Evolutionary conservation across 148 eudicot genomes (phyloP).

Genomic region (Oxyria digyna): DNA sequence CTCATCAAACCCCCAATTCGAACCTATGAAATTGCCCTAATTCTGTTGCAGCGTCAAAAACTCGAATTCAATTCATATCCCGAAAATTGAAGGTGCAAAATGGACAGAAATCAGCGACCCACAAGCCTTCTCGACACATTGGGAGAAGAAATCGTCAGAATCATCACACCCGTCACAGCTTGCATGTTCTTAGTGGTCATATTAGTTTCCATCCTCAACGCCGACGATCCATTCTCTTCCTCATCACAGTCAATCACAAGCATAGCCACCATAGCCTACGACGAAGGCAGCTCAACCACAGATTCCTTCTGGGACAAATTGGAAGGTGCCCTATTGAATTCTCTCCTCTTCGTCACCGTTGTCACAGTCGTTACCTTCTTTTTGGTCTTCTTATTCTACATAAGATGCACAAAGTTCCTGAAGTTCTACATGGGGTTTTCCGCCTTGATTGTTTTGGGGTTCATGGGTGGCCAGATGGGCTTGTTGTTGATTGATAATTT

Average conservation of each 20-base stretch:
- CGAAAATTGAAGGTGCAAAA: constrained; percentile 11
- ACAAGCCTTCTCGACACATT: constrained; percentile 50
- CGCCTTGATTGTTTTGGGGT: constrained; percentile 63
- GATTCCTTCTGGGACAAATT: constrained; percentile 75
- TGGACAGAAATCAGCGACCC: constrained; percentile 48
- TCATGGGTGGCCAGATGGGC: constrained; percentile 76
- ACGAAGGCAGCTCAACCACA: constrained; percentile 44
- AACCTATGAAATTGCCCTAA: neutral
- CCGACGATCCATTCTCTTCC: constrained; percentile 22
- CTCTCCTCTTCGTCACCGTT: constrained; percentile 68
- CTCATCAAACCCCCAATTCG: neutral
- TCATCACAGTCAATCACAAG: constrained; percentile 37
- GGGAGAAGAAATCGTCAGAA: constrained; percentile 85
- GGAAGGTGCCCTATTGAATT: constrained; percentile 79
- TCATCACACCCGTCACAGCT: constrained; percentile 73
- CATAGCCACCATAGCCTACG: constrained; percentile 64
- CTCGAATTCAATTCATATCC: neutral
- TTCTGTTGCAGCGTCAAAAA: neutral
- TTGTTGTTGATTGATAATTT: constrained; percentile 31
- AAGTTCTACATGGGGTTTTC: constrained; percentile 90
- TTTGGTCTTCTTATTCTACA: constrained; percentile 67
- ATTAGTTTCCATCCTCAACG: constrained; percentile 39
- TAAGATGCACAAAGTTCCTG: constrained; percentile 72
- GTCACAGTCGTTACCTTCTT: constrained; percentile 65
- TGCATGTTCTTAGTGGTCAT: constrained; percentile 81